A percentile compares a stretch with the other conserved stretches of the same genome.
Conservation (phyloP, 768 basidiomycete species). For the Collybia sordida region DNA sequence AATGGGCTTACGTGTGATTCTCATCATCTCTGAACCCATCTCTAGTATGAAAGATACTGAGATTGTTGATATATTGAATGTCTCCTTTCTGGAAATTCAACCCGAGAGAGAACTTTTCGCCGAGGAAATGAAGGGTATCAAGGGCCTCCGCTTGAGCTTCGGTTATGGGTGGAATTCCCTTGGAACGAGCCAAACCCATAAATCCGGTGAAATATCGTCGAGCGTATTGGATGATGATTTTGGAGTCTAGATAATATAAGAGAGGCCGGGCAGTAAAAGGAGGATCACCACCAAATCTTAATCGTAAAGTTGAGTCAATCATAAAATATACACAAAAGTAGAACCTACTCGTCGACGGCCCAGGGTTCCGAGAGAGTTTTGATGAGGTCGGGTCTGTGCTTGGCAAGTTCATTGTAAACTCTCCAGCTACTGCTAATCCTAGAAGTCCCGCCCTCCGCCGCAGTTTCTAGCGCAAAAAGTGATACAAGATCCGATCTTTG, state of each 20-base stretch:
- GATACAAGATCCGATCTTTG: constrained; percentile 19
- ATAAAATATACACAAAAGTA: not conserved
- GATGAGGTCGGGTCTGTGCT: constrained; percentile 44
- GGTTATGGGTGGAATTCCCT: constrained; percentile 43
- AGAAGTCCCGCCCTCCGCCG: constrained; percentile 44
- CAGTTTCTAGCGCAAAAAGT: constrained; percentile 39
- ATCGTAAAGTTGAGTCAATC: not conserved
- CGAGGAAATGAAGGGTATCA: constrained; percentile 43
- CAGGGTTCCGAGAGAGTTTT: constrained; percentile 40
- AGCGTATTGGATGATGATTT: constrained; percentile 45
- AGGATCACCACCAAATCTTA: constrained; percentile 34
- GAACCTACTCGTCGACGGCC: constrained; percentile 37
- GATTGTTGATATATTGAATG: constrained; percentile 49
- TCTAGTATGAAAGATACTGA: constrained; percentile 42
- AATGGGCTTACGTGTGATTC: constrained; percentile 32
- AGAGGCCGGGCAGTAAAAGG: constrained; percentile 36
- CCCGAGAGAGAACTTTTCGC: constrained; percentile 39
- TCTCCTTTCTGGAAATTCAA: constrained; percentile 49
- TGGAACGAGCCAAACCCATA: constrained; percentile 26
- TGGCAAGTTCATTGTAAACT: constrained; percentile 48
- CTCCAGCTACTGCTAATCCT: constrained; percentile 41
- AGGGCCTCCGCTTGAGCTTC: constrained; percentile 50
- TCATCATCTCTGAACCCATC: constrained; percentile 41
- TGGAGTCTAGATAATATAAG: constrained; percentile 36
- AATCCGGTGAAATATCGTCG: constrained; percentile 42